phyloP scores from a whole-genome alignment of 1,284 basidiomycete species.

The Hemileia vastatrix region DNA sequence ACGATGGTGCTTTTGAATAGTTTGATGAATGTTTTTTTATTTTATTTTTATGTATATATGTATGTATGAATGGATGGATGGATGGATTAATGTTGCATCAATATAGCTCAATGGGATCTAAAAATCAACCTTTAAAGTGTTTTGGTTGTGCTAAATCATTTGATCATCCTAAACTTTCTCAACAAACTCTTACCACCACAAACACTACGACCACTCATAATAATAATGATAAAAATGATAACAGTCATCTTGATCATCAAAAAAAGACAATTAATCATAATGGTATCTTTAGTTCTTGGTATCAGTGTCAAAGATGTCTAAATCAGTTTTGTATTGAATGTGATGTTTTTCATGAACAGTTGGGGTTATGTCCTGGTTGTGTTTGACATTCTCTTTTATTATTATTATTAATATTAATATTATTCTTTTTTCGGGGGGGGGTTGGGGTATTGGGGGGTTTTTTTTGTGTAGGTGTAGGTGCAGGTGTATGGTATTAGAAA shows the following conservation, averaged over 20 bases:
- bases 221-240: slow-evolving; percentile 56
- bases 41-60: too few relatives aligned
- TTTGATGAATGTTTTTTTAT: too few relatives aligned
- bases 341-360: slow-evolving; percentile 50
- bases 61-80: too few relatives aligned
- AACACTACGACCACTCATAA: slow-evolving; percentile 37
- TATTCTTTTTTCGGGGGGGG: too few relatives aligned
- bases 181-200: slow-evolving; percentile 36
- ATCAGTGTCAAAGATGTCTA: slow-evolving; percentile 50
- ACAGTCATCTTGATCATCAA: slow-evolving; percentile 46
- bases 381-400: slow-evolving; percentile 5
- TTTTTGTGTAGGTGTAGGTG: too few relatives aligned
- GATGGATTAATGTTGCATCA: too few relatives aligned
- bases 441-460: too few relatives aligned
- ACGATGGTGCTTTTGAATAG: too few relatives aligned
- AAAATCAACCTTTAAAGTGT: neutral
- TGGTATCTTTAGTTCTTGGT: slow-evolving; percentile 34
- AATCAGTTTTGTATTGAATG: slow-evolving; percentile 61
- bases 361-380: slow-evolving; percentile 41
- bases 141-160: slow-evolving; percentile 3
- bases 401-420: too few relatives aligned
- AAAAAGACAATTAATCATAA: neutral
- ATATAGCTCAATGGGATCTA: too few relatives aligned
- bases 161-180: slow-evolving; percentile 7
- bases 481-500: too few relatives aligned